Base-by-base conservation (phyloP, 768 basidiomycete species). In the Hypholoma fasciculare region DNA sequence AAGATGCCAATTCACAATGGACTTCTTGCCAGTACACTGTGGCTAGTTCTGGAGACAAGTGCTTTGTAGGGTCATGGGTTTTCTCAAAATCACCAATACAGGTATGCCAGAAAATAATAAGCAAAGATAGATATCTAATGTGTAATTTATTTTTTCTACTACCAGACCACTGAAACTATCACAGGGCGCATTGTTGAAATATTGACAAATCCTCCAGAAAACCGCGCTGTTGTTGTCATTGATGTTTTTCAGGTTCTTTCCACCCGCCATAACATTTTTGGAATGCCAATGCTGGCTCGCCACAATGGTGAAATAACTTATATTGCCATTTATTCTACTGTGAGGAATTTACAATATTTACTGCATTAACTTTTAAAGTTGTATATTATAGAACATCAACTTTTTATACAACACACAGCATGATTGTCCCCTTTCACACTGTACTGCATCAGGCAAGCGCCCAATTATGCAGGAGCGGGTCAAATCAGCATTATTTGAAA, bases 391-490 rank as follows among this genome's bases (percentile, higher is more conserved):
- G 30, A 34, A 1, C 7, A 9, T 34, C 2, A 6, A 34, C 9
- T 34, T 34, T 34, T 6, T 9, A 6, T 65, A 57, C 46, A 69
- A 69, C 59, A 61, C 60, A 4, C 65, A 68, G 55, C 67, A 68
- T 37, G 61, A 68, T 39, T 68, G 67, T 48, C 55, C 36, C 23
- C 49, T 40, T 16, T 58, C 55, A 17, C 34, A 58, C 17, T 66
- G 65, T 52, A 60, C 40, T 1, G 54, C 55, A 53, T 57, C 57
- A 43, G 61, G 61, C 2, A 57, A 58, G 52, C 39, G 47, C 39
- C 13, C 40, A 12, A 14, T 64, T 1, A 60, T 60, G 17, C 61
- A 62, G 39, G 61, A 59, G 38, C 42, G 50, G 2, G 34, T 52
- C 8, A 43, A 62, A 56, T 50, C 53, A 1, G 49, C 46, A 19